Percentiles rank a stretch among this genome's conserved stretches.
Conservation (phyloP, 2,329 filamentous ascomycete species). For the Talaromyces sp. region DNA sequence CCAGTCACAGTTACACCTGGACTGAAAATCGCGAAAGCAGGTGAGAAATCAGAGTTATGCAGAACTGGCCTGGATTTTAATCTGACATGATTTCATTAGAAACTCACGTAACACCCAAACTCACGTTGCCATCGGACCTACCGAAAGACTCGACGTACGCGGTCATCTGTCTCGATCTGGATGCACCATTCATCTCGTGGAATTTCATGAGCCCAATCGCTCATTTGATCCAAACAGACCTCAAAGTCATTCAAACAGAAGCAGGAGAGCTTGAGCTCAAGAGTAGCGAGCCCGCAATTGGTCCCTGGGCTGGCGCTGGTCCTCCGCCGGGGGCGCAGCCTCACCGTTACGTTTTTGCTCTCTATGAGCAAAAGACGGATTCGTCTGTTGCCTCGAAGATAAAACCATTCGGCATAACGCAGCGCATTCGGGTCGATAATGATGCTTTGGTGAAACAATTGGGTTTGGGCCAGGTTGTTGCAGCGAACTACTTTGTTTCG, state of each 20-base stretch:
- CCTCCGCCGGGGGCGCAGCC: constrained; percentile 12
- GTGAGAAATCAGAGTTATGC: neutral
- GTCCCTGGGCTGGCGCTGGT: constrained; percentile 2
- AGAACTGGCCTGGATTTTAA: too few relatives aligned
- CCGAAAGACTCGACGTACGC: constrained; percentile 14
- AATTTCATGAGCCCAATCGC: constrained; percentile 44
- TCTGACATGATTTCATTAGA: constrained; percentile 1
- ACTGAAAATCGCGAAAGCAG: constrained; percentile 8
- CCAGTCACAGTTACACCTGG: constrained; percentile 6
- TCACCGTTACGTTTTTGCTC: constrained; percentile 15
- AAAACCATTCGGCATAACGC: neutral
- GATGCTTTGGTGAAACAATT: constrained; percentile 11
- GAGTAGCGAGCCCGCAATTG: neutral
- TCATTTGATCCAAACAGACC: constrained; percentile 48
- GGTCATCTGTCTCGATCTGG: constrained; percentile 40
- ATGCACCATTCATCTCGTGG: constrained; percentile 46
- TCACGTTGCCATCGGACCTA: constrained; percentile 8
- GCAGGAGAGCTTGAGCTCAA: constrained; percentile 2
- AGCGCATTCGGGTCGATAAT: constrained; percentile 4
- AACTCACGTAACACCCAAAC: constrained; percentile 9
- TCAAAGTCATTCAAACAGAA: constrained; percentile 20
- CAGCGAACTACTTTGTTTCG: neutral
- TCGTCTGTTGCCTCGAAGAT: neutral
- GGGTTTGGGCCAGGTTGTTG: neutral
- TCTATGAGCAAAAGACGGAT: constrained; percentile 5